These are phyloP conservation scores for Thermomyces lanuginosus DNA, from an alignment of 2,329 filamentous ascomycete species.

Conservation along the genomic window DNA sequence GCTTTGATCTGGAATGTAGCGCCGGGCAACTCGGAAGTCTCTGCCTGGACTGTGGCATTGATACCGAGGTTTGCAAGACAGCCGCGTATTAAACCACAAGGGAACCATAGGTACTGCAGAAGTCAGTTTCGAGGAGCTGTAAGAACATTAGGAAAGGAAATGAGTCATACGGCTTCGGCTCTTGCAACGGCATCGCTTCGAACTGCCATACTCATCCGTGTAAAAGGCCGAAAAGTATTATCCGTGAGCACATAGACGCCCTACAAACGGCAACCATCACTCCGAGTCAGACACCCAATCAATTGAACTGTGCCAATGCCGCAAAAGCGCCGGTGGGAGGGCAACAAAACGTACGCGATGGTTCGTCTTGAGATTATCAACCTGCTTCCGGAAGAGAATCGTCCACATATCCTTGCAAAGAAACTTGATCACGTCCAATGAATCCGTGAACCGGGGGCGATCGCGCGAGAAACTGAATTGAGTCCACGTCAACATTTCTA, in stretches of 20 bases:
- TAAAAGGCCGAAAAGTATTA: slow-evolving; percentile 74
- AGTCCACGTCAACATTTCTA: not conserved
- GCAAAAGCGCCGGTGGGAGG: no score
- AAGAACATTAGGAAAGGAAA: slow-evolving; percentile 1
- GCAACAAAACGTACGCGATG: slow-evolving; percentile 45
- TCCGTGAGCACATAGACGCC: slow-evolving; percentile 95
- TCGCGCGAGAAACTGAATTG: slow-evolving; percentile 35
- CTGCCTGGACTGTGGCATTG: slow-evolving; percentile 77
- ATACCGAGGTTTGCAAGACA: slow-evolving; percentile 87
- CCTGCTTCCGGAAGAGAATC: slow-evolving; percentile 85
- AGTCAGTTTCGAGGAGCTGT: slow-evolving; percentile 2
- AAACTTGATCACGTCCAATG: slow-evolving; percentile 93
- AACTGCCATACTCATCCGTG: slow-evolving; percentile 71
- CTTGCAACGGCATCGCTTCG: slow-evolving; percentile 55
- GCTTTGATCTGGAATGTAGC: slow-evolving; percentile 96
- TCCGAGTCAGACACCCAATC: no score
- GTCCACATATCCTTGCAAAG: slow-evolving; percentile 97
- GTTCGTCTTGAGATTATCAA: slow-evolving; percentile 97
- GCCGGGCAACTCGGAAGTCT: slow-evolving; percentile 68
- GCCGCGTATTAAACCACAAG: slow-evolving; percentile 79
- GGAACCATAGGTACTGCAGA: slow-evolving; percentile 75
- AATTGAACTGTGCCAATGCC: no score
- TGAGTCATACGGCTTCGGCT: slow-evolving; percentile 51
- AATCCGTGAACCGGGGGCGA: slow-evolving; percentile 75
- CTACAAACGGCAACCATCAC: slow-evolving; percentile 27